Conservation (phyloP, 116 monocot genomes). For the Dioscorea cayenensis region DNA sequence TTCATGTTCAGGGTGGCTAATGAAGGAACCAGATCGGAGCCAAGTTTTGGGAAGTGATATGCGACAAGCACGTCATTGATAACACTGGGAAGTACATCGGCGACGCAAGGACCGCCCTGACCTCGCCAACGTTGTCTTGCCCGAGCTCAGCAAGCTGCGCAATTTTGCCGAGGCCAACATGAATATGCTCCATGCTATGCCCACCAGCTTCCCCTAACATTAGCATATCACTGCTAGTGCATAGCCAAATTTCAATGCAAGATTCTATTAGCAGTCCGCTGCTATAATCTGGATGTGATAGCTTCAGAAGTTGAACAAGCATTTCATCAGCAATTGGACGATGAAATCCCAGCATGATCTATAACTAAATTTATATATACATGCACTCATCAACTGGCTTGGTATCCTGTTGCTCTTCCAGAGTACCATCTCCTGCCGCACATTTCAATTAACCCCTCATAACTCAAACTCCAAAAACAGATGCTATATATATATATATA, state of each 20-base stretch:
- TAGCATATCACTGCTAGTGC: background rate
- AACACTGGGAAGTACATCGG: too few relatives aligned
- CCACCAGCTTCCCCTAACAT: background rate
- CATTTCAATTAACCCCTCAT: too few relatives aligned
- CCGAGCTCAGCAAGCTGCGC: conserved; percentile 54
- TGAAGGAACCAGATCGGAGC: too few relatives aligned
- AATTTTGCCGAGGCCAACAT: conserved; percentile 26
- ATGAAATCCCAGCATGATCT: too few relatives aligned
- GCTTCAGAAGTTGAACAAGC: conserved; percentile 23
- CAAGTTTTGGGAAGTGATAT: too few relatives aligned
- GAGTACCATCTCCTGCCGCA: background rate
- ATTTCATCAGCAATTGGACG: conserved; percentile 4
- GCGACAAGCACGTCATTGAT: too few relatives aligned
- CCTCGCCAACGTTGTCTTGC: conserved; percentile 37
- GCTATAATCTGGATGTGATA: conserved; percentile 28
- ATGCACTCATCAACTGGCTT: too few relatives aligned
- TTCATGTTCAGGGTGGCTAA: too few relatives aligned
- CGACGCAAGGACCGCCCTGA: conserved; percentile 65
- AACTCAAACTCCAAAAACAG: too few relatives aligned
- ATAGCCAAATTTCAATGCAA: conserved; percentile 14
- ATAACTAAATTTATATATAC: too few relatives aligned
- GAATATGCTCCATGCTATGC: background rate
- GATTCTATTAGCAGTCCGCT: conserved; percentile 22
- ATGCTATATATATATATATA: too few relatives aligned
- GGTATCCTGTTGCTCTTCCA: too few relatives aligned